Percentiles rank a stretch among this genome's conserved stretches.
Conservation (phyloP, 345 rosid species). For the Gossypium stocksii region DNA sequence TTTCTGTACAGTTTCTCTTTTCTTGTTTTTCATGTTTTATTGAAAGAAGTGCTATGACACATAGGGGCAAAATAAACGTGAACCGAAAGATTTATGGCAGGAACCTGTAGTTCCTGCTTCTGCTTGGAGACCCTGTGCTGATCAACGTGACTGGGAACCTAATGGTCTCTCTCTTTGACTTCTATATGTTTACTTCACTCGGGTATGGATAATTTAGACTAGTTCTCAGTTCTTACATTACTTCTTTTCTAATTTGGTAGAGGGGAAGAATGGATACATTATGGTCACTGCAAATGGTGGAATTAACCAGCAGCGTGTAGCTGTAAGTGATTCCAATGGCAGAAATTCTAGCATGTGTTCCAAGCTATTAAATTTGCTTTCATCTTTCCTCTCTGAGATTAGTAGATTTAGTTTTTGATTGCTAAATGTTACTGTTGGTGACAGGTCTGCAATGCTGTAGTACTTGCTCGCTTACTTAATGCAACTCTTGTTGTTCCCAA, state of each 20-base stretch:
- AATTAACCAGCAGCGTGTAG: constrained; percentile 92
- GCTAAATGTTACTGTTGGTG: constrained; percentile 15
- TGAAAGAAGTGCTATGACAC: constrained; percentile 11
- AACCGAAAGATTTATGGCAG: constrained; percentile 91
- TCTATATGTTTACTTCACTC: background rate
- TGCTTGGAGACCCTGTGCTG: constrained; percentile 88
- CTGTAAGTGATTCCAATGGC: constrained; percentile 51
- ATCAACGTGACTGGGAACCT: constrained; percentile 68
- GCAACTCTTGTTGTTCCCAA: constrained; percentile 88
- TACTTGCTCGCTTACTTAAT: constrained; percentile 72
- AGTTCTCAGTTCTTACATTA: constrained; percentile 14
- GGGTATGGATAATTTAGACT: background rate
- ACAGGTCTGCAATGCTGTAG: constrained; percentile 94
- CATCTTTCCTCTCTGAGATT: constrained; percentile 4
- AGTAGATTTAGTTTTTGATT: background rate
- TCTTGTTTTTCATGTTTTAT: constrained; percentile 6
- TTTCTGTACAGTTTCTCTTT: background rate
- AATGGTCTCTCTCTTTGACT: constrained; percentile 44
- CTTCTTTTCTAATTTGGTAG: constrained; percentile 32
- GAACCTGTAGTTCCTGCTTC: constrained; percentile 71
- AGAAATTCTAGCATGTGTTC: background rate
- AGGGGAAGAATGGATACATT: constrained; percentile 82
- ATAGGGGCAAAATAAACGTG: constrained; percentile 70
- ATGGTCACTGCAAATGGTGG: constrained; percentile 97
- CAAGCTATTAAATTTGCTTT: background rate